phyloP scores from a whole-genome alignment of 2,329 filamentous ascomycete species.

The Sordariomycetes sp. region DNA sequence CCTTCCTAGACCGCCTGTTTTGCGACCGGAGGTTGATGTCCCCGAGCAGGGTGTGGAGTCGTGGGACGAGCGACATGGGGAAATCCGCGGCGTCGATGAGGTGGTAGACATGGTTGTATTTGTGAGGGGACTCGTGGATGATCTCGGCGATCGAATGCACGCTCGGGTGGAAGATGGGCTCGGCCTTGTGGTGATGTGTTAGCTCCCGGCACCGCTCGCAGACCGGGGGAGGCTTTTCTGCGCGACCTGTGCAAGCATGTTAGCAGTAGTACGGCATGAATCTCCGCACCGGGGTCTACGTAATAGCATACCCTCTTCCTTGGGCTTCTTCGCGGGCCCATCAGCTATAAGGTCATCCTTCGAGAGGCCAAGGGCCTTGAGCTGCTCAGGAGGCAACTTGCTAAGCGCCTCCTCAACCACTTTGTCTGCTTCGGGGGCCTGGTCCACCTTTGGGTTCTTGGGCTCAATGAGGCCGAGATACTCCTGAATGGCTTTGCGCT shows the following conservation, averaged over 20 bases:
- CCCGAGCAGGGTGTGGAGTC: slow-evolving; percentile 59
- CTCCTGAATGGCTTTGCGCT: slow-evolving; percentile 36
- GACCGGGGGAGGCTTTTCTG: slow-evolving; percentile 39
- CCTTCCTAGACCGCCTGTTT: slow-evolving; percentile 65
- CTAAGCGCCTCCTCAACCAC: slow-evolving; percentile 35
- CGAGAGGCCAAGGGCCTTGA: slow-evolving; percentile 32
- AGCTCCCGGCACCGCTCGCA: slow-evolving; percentile 86
- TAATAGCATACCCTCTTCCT: slow-evolving; percentile 1
- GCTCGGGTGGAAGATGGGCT: slow-evolving; percentile 67
- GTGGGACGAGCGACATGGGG: slow-evolving; percentile 80
- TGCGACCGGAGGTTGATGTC: slow-evolving; percentile 65
- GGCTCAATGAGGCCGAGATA: slow-evolving; percentile 29
- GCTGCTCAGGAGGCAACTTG: slow-evolving; percentile 25
- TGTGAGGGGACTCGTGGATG: slow-evolving; percentile 78
- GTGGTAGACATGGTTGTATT: slow-evolving; percentile 91
- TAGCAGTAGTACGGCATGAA: neutral
- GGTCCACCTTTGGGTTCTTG: slow-evolving; percentile 5
- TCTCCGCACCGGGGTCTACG: neutral
- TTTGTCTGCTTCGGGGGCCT: slow-evolving; percentile 25
- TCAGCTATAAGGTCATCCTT: slow-evolving; percentile 19
- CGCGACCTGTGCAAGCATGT: neutral
- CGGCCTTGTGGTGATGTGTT: slow-evolving; percentile 60
- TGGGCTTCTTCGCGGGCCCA: slow-evolving; percentile 5
- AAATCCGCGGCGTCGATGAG: slow-evolving; percentile 93
- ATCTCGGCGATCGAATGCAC: slow-evolving; percentile 74